phyloP scores from a whole-genome alignment of 2,329 filamentous ascomycete genomes.

The Hymenoscyphus occultus region DNA sequence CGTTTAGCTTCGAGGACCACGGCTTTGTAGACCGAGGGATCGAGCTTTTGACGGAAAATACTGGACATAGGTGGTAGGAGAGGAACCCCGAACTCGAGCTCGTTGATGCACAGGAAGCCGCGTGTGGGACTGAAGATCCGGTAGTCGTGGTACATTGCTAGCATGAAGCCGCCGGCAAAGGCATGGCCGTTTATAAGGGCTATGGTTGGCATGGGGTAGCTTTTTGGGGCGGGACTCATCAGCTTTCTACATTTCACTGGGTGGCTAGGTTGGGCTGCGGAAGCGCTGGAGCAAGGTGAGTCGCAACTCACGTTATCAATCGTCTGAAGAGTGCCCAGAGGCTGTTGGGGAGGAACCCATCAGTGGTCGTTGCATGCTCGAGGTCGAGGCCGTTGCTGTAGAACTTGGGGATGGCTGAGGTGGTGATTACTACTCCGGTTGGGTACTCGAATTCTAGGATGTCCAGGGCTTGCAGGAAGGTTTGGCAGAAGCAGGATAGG shows the following conservation, averaged over 20 bases:
- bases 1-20: slow-evolving; percentile 73
- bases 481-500: slow-evolving; percentile 63
- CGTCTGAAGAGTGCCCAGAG: slow-evolving; percentile 65
- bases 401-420: slow-evolving; percentile 72
- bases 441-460: slow-evolving; percentile 63
- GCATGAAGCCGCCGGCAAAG: slow-evolving; percentile 79
- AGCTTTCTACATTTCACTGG: not conserved
- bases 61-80: slow-evolving; percentile 70
- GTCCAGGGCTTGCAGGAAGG: slow-evolving; percentile 69
- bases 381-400: slow-evolving; percentile 83
- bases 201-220: slow-evolving; percentile 77
- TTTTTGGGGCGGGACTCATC: slow-evolving; percentile 24
- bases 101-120: slow-evolving; percentile 78
- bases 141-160: slow-evolving; percentile 81
- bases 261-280: no score
- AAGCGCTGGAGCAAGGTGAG: not conserved
- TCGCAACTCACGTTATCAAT: slow-evolving; percentile 52
- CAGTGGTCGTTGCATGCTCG: slow-evolving; percentile 57
- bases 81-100: slow-evolving; percentile 76
- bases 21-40: slow-evolving; percentile 52
- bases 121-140: slow-evolving; percentile 67
- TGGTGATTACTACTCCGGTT: slow-evolving; percentile 75
- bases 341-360: slow-evolving; percentile 58
- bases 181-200: slow-evolving; percentile 78
- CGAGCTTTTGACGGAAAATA: slow-evolving; percentile 70